Base-by-base conservation (phyloP, 768 basidiomycete genomes). In the Dioszegia aurantiaca region DNA sequence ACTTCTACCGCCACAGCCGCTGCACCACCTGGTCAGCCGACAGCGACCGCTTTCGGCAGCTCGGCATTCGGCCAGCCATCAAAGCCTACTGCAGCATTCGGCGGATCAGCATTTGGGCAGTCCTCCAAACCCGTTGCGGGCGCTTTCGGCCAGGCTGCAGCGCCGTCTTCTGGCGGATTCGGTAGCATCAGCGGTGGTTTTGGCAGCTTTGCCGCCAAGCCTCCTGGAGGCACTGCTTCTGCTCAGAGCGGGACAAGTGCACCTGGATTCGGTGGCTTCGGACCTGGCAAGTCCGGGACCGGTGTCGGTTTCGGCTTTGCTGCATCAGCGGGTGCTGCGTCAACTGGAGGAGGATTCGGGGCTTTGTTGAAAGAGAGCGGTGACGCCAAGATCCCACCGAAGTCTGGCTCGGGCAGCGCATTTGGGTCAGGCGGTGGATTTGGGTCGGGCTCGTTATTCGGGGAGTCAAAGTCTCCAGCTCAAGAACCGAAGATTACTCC, bases 91-190 rank as follows among this genome's bases (percentile, higher is more conserved):
- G 43, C 30, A 23, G 56, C 55, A 5, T 64, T 58, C 72, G 80
- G 24, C 41, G 72, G 11, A 28, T 72, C 23, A 70, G 77, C 55
- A 24, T 82, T 82, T 55, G 78, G 78, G 16, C 77, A 80, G 40
- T 67, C 80, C 4, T 57, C 71, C 37, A 58, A 56, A 28, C 62
- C 73, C 6, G 55, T 51, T 24, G 51, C 37, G 9, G 37, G 51
- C 16, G 74, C 59, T n/a, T 63, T 64, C 23, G 66, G 63, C 11
- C 52, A 60, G 40, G 46, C 70, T 2, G 44, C 58, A 1, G 42
- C 31, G 3, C 42, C 64, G 10, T 30, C 64, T 23, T 33, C 63
- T 1, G 27, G 51, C 12, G 57, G 49, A 8, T 53, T 65, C 46
- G 65, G 63, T 4, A 62, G 26, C 28, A 70, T 70, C 27, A 59